Conservation (phyloP, 2,329 filamentous ascomycete genomes). For the Chlorencoelia australis region DNA sequence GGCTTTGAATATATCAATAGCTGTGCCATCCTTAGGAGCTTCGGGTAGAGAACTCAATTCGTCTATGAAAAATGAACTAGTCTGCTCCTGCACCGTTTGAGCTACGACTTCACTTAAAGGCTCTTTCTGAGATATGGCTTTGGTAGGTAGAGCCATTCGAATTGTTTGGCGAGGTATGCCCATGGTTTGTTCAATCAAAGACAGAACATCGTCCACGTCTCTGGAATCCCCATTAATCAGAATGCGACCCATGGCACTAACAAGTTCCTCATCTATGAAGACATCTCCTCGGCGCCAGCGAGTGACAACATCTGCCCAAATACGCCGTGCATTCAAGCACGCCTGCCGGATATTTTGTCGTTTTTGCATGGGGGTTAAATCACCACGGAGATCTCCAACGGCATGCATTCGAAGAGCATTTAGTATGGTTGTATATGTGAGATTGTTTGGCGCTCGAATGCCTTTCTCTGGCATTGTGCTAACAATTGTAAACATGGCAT, state of each 20-base stretch:
- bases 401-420: conserved; percentile 55
- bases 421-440: conserved; percentile 76
- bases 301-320: conserved; percentile 75
- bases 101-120: no score
- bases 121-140: conserved; percentile 7
- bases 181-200: conserved; percentile 74
- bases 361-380: conserved; percentile 22
- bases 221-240: conserved; percentile 54
- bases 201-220: conserved; percentile 63
- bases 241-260: conserved; percentile 71
- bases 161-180: conserved; percentile 47
- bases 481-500: conserved; percentile 68
- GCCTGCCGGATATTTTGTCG: conserved; percentile 32
- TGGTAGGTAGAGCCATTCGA: conserved; percentile 8
- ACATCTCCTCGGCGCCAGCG: conserved; percentile 66
- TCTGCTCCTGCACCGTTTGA: no score
- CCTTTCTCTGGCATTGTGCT: conserved; percentile 59
- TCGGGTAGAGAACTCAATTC: no score
- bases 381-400: conserved; percentile 17
- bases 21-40: no score
- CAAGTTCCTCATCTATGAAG: conserved; percentile 65
- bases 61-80: no score
- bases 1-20: no score
- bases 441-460: conserved; percentile 50
- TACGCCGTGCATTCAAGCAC: conserved; percentile 55